Evolutionary conservation across 805 yeast species (phyloP).

Genomic region (Candida succiphila): DNA sequence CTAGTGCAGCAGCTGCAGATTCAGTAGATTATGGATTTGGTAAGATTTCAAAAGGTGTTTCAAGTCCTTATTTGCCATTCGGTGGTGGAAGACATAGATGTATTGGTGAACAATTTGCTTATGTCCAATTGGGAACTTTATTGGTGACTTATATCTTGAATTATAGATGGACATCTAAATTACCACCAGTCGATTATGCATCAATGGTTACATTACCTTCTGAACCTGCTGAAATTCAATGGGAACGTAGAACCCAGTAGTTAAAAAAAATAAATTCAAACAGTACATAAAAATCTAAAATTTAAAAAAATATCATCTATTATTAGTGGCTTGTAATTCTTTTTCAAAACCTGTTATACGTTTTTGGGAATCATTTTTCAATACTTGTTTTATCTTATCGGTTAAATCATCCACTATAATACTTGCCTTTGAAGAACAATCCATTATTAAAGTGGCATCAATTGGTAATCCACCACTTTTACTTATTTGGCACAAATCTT

Average conservation of each 20-base stretch:
- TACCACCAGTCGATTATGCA: constrained; percentile 69
- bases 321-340: constrained; percentile 23
- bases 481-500: constrained; percentile 82
- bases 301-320: constrained; percentile 8
- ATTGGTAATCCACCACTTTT: constrained; percentile 88
- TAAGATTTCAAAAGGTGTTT: constrained; percentile 89
- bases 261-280: background rate
- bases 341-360: constrained; percentile 12
- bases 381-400: constrained; percentile 43
- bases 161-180: constrained; percentile 62
- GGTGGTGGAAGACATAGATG: constrained; percentile 99
- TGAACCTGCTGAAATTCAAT: constrained; percentile 60
- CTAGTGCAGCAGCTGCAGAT: constrained; percentile 13
- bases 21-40: constrained; percentile 94
- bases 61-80: constrained; percentile 92
- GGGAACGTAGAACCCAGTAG: constrained; percentile 31
- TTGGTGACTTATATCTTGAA: constrained; percentile 67
- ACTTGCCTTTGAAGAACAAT: constrained; percentile 60
- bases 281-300: background rate
- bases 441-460: constrained; percentile 58
- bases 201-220: constrained; percentile 91
- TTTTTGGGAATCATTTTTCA: constrained; percentile 40
- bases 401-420: constrained; percentile 55
- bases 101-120: constrained; percentile 98
- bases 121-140: constrained; percentile 82